phyloP scores from a whole-genome alignment of 768 basidiomycete species.

The Artomyces pyxidatus region DNA sequence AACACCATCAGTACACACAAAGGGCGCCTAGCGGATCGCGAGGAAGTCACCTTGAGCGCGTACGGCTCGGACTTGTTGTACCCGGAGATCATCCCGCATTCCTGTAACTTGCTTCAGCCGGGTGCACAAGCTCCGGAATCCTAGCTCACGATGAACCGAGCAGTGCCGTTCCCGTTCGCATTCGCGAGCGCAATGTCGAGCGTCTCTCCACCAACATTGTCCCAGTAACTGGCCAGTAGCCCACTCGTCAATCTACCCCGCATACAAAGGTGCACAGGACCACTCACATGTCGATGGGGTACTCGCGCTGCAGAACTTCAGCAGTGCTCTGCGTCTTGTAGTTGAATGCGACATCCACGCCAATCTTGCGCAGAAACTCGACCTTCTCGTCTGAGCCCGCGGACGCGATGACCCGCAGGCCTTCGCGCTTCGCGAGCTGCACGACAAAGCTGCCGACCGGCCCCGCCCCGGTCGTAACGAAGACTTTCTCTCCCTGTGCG shows the following conservation, averaged over 20 bases:
- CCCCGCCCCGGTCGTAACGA: conserved; percentile 39
- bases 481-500: conserved; percentile 40
- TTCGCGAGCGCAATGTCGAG: conserved; percentile 22
- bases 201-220: conserved; percentile 13
- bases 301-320: conserved; percentile 47
- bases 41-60: conserved; percentile 13
- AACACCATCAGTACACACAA: neutral
- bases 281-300: conserved; percentile 43
- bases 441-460: conserved; percentile 22
- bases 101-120: too few relatives aligned
- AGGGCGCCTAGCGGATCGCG: neutral
- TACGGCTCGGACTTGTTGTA: conserved; percentile 19
- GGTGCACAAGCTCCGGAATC: too few relatives aligned
- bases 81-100: conserved; percentile 24
- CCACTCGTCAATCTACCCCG: too few relatives aligned
- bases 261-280: too few relatives aligned
- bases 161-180: conserved; percentile 1
- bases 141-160: conserved; percentile 21
- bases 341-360: conserved; percentile 65
- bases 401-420: conserved; percentile 58
- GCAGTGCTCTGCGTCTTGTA: conserved; percentile 53
- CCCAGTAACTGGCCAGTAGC: neutral
- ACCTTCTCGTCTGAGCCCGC: conserved; percentile 74
- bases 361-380: conserved; percentile 45
- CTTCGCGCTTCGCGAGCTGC: conserved; percentile 34